These are phyloP conservation scores for Eimeria mitis DNA, from an alignment of 169 alveolate genomes.

Conservation along the genomic window DNA sequence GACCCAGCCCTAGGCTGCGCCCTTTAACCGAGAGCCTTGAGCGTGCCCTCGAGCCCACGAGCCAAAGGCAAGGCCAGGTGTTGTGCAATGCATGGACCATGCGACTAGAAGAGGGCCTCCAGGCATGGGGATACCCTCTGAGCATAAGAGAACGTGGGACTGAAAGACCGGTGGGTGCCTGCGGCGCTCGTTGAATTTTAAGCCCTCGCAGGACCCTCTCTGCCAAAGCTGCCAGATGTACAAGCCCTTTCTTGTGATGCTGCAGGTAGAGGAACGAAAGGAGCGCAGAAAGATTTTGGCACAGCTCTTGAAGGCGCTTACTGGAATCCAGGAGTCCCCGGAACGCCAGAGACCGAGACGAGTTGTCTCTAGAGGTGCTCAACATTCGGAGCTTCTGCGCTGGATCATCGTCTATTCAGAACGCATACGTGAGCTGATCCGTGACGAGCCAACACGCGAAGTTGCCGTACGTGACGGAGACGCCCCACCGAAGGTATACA, in stretches of 20 bases:
- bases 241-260: neutral
- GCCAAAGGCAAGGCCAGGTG: slow-evolving; percentile 48
- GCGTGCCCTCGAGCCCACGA: slow-evolving; percentile 63
- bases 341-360: slow-evolving; percentile 40
- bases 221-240: neutral
- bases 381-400: slow-evolving; percentile 50
- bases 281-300: slow-evolving; percentile 62
- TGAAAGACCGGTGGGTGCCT: slow-evolving; percentile 61
- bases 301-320: slow-evolving; percentile 36
- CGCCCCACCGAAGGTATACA: slow-evolving; percentile 42
- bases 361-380: slow-evolving; percentile 49
- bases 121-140: slow-evolving; percentile 60
- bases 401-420: slow-evolving; percentile 62
- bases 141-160: slow-evolving; percentile 71
- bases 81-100: slow-evolving; percentile 68
- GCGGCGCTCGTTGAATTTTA: neutral
- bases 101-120: slow-evolving; percentile 23
- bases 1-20: slow-evolving; percentile 18
- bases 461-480: slow-evolving; percentile 50
- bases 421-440: slow-evolving; percentile 32
- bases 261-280: slow-evolving; percentile 54
- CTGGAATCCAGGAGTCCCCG: slow-evolving; percentile 55
- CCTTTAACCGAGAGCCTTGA: slow-evolving; percentile 60
- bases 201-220: neutral
- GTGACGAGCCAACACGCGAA: slow-evolving; percentile 67